Evolutionary conservation across 1,284 basidiomycete species (phyloP), one percentile per base, ranked within the genome.

Genomic region (Amylostereum chailletii): DNA sequence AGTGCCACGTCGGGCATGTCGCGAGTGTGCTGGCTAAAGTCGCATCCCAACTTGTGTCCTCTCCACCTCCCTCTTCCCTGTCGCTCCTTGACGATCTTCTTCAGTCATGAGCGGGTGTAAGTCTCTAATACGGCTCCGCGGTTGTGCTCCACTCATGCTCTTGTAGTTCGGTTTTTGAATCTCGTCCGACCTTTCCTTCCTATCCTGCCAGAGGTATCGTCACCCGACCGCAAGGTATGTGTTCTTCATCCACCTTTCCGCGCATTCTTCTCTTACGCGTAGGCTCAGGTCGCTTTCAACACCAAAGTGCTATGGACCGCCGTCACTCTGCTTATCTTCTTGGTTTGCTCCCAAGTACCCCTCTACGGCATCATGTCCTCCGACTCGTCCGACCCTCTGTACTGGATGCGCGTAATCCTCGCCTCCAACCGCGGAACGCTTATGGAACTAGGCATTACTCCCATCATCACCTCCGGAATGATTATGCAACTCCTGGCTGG

Each of bases 351-450:
- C 42, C 94, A 96, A 74, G 93, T 96, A 42, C 94, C 94, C 5
- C 79, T 97, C 46, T 94, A 96, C 71, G 94, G 94, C 54, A 96
- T 97, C 81, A 94, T 96, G 85, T 95, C 92, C 45, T 94, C 92
- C 47, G 93, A 96, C 78, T 94, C 92, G 58, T 91, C 91, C 49
- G 95, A 99, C 73, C 95, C 96, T 9, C 83, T 99, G 46, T 98
- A 95, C 77, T 99, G 95, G 95, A 94, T 98, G 86, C 89, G 95
- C 72, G 94, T 94, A 71, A 98, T 99, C 71, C 82, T 98, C 53
- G 95, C 96, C 34, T 96, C 93, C 7, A 99, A 98, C 74, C 82
- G 96, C 57, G 95, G 95, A 58, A 99, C 95, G 1, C 85, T 99
- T 54, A 99, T 98, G 95, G 95, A 99, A 71, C 83, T 99, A 53